phyloP scores from a whole-genome alignment of 805 yeast genomes.

The Candida coquimbonensis region DNA sequence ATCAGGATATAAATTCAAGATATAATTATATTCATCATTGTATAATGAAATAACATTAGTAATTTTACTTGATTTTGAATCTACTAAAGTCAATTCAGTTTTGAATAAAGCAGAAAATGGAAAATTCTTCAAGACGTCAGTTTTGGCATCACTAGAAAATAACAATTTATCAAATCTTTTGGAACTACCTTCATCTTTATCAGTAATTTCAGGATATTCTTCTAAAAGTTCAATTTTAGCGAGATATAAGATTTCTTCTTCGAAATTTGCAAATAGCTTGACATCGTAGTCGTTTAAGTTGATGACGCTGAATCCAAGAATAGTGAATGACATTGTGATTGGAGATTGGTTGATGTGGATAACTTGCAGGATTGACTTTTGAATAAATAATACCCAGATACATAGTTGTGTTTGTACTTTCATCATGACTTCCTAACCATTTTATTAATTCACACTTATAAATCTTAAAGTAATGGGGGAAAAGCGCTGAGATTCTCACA shows the following conservation, averaged over 20 bases:
- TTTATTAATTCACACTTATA: too few relatives aligned
- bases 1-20: constrained; percentile 15
- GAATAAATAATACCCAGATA: too few relatives aligned
- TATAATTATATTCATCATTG: constrained; percentile 20
- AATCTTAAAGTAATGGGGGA: too few relatives aligned
- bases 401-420: too few relatives aligned
- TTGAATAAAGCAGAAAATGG: constrained; percentile 19
- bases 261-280: constrained; percentile 14
- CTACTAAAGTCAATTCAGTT: constrained; percentile 11
- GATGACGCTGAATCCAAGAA: constrained; percentile 18
- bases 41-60: constrained; percentile 11
- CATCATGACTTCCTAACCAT: too few relatives aligned
- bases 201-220: constrained; percentile 10
- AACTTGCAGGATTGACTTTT: not conserved
- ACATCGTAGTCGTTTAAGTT: constrained; percentile 21
- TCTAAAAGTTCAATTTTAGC: constrained; percentile 16
- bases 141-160: constrained; percentile 5
- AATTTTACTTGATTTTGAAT: constrained; percentile 7
- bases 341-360: not conserved
- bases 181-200: constrained; percentile 19
- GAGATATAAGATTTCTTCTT: constrained; percentile 17
- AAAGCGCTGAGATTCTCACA: too few relatives aligned
- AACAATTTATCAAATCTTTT: constrained; percentile 15
- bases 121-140: constrained; percentile 11
- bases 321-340: constrained; percentile 12